phyloP scores from a whole-genome alignment of 108 stramenopile species.

The Aurantiochytrium sp. region DNA sequence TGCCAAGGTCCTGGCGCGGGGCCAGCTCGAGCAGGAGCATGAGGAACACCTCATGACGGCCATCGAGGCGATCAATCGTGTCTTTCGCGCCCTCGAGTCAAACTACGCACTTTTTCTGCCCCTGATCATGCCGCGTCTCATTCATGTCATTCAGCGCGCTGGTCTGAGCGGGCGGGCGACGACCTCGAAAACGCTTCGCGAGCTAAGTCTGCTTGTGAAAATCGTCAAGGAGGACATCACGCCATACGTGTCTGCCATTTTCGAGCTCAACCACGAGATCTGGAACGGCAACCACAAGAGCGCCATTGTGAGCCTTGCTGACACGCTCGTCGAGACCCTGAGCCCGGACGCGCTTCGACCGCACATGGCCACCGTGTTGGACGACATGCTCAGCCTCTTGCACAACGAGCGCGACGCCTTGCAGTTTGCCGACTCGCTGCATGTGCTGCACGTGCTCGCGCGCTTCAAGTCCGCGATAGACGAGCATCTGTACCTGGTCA shows the following conservation, averaged over 20 bases:
- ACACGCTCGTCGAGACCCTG: neutral
- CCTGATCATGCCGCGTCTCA: constrained; percentile 78
- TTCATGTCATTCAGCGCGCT: constrained; percentile 39
- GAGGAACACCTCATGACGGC: constrained; percentile 79
- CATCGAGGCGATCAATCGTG: constrained; percentile 83
- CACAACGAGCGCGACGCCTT: neutral
- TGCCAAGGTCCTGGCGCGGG: constrained; percentile 76
- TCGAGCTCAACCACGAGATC: constrained; percentile 71
- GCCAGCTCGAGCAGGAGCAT: constrained; percentile 63
- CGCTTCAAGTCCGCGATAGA: neutral
- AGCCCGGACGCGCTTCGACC: neutral
- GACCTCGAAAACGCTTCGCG: constrained; percentile 75
- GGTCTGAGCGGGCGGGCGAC: constrained; percentile 35
- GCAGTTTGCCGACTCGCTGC: neutral
- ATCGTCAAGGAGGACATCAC: constrained; percentile 79
- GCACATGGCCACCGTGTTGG: neutral
- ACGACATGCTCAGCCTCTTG: neutral
- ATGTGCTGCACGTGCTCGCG: neutral
- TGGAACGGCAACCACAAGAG: neutral
- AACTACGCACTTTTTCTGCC: constrained; percentile 77
- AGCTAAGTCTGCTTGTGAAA: constrained; percentile 72
- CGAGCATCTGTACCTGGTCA: neutral
- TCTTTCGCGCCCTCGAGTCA: constrained; percentile 80
- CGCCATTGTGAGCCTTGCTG: neutral
- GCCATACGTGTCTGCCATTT: constrained; percentile 79